Base-by-base conservation (phyloP, 352 stramenopile genomes). In the Globisporangium viniferum region DNA sequence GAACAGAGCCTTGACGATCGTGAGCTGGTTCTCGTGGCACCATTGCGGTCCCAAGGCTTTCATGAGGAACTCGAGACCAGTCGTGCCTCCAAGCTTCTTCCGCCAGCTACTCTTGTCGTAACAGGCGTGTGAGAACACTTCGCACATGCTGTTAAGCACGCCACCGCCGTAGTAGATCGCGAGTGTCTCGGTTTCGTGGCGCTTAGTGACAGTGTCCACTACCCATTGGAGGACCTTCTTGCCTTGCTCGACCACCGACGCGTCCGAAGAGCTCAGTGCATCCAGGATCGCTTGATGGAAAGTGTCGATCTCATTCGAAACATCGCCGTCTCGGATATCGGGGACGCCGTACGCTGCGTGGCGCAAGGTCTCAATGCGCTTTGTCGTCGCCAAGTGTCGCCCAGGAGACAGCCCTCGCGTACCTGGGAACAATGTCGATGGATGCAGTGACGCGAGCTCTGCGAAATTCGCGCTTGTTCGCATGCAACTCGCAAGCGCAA, bases 51-150 rank as follows among this genome's bases (percentile, higher is more conserved):
- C 82, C 29, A 97, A 68, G 10, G 72, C 46, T 35, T 93, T 77
- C 29, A 95, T 81, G 14, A 97, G 78, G 48, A 89, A 70, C 27
- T 79, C 69, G 14, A 97, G 69, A 5, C 88, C 89, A 36, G 83
- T 77, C n/a, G 84, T 82, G 61, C 87, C 88, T 5, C 89, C 89
- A 9, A 95, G 73, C 64, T 96, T 97, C 49, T 84, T 75, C 9
- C 88, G 82, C 90, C 90, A 97, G 39, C 80, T 92, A 39, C 72
- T 79, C 70, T 95, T 96, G 68, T 96, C 87, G 51, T 95, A 96
- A 56, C 88, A 97, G 2, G 83, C 84, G 31, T 96, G 90, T 18
- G 81, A 78, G 68, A 95, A 94, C 10, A 94, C 79, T 12, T 93
- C 84, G 49, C 86, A 93, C 60, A 95, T 81, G 12, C 66, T 80